Evolutionary conservation across 1,284 basidiomycete genomes (phyloP).

Genomic region (Austroboletus olivaceoglutinosus): DNA sequence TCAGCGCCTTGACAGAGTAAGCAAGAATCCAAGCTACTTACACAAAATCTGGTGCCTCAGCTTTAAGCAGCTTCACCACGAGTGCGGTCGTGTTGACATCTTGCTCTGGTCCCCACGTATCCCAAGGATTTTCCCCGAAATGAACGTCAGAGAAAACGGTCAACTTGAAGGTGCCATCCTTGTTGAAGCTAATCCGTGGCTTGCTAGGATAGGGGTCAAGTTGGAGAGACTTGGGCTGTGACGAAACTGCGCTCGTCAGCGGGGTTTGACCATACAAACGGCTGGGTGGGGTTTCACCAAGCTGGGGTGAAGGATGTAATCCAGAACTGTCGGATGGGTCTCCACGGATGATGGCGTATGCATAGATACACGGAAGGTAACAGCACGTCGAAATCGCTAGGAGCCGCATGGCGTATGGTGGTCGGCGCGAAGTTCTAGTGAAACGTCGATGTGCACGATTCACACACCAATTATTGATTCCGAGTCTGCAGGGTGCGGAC

Average conservation of each 20-base stretch:
- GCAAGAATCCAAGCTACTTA: slow-evolving; percentile 29
- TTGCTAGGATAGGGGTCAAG: slow-evolving; percentile 51
- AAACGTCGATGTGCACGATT: no score
- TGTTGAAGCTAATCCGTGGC: slow-evolving; percentile 45
- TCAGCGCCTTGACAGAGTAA: neutral
- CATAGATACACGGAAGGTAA: slow-evolving; percentile 11
- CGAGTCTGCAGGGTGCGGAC: neutral
- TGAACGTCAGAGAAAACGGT: slow-evolving; percentile 69
- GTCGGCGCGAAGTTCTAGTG: no score
- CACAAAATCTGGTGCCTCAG: slow-evolving; percentile 65
- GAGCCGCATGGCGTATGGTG: neutral
- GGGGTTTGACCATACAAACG: neutral
- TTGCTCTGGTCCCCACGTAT: slow-evolving; percentile 60
- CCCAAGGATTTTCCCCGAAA: slow-evolving; percentile 69
- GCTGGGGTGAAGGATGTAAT: neutral
- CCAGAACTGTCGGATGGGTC: neutral
- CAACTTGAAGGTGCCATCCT: slow-evolving; percentile 61
- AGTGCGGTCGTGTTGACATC: slow-evolving; percentile 56
- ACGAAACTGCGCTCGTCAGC: neutral
- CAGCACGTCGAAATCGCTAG: neutral
- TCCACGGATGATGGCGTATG: slow-evolving; percentile 14
- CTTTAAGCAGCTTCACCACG: slow-evolving; percentile 50
- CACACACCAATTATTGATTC: neutral
- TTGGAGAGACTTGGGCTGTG: neutral
- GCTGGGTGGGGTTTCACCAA: neutral